These are phyloP conservation scores for Karstenula rhodostoma DNA, from an alignment of 2,329 filamentous ascomycete species.

Conservation along the genomic window DNA sequence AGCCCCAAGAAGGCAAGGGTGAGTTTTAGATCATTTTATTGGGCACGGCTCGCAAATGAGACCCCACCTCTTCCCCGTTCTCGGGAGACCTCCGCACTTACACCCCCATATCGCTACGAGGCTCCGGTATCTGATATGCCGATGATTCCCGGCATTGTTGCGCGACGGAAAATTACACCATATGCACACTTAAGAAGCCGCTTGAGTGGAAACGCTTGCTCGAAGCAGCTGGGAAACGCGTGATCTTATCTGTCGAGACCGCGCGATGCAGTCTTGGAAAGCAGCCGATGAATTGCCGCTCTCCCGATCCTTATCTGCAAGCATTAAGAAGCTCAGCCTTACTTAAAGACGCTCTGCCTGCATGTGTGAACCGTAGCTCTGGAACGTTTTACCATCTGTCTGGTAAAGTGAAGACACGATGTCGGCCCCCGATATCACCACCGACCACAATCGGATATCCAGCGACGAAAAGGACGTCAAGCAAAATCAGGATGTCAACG, in stretches of 20 bases:
- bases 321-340: not conserved
- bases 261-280: not conserved
- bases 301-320: not conserved
- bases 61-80: constrained; percentile 3
- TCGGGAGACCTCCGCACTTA: not conserved
- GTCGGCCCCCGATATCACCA: constrained; percentile 9
- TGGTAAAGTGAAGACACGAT: not conserved
- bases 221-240: not conserved
- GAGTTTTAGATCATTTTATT: not conserved
- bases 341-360: not conserved
- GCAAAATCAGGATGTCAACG: not conserved
- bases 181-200: not conserved
- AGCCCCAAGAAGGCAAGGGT: not conserved
- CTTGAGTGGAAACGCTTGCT: not conserved
- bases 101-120: not conserved
- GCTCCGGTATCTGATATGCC: not conserved
- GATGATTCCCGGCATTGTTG: not conserved
- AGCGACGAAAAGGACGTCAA: constrained; percentile 9
- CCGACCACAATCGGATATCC: not conserved
- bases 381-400: not conserved
- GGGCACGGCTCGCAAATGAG: not conserved
- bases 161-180: not conserved
- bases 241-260: not conserved
- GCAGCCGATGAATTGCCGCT: not conserved
- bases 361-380: constrained; percentile 1